Evolutionary conservation across 1,284 basidiomycete genomes (phyloP).

Genomic region (Phellopilus nigrolimitatus): DNA sequence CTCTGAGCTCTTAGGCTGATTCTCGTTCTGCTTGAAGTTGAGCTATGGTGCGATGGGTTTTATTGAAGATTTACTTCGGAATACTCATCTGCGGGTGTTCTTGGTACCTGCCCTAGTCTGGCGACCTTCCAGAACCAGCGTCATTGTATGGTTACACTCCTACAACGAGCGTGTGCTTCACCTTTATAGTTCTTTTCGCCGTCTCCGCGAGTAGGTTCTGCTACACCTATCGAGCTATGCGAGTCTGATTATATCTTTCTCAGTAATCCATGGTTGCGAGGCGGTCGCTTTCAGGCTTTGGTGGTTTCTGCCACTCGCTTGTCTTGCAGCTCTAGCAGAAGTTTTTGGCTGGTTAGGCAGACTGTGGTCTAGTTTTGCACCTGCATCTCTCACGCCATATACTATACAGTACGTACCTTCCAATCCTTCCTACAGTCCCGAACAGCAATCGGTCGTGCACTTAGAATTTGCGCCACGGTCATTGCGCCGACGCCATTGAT

Average conservation of each 20-base stretch:
- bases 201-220: slow-evolving; percentile 17
- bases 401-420: slow-evolving; percentile 42
- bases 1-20: background rate
- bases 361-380: slow-evolving; percentile 32
- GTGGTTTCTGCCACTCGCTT: slow-evolving; percentile 36
- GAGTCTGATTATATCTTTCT: too few relatives aligned
- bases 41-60: background rate
- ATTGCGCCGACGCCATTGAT: slow-evolving; percentile 20
- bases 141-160: slow-evolving; percentile 30
- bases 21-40: background rate
- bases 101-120: background rate
- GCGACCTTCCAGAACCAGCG: slow-evolving; percentile 9
- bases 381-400: slow-evolving; percentile 28
- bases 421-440: background rate
- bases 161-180: slow-evolving; percentile 29
- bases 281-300: slow-evolving; percentile 33
- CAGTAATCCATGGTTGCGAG: slow-evolving; percentile 33
- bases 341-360: slow-evolving; percentile 38
- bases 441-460: background rate
- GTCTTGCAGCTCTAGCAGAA: slow-evolving; percentile 34
- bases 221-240: too few relatives aligned
- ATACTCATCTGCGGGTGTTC: too few relatives aligned
- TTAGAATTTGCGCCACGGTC: slow-evolving; percentile 18
- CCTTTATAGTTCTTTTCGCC: slow-evolving; percentile 23
- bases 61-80: too few relatives aligned